Percentiles rank a stretch among this genome's conserved stretches.
Conservation (phyloP, 495 filamentous ascomycete genomes). For the Barbatosphaeria neglecta region DNA sequence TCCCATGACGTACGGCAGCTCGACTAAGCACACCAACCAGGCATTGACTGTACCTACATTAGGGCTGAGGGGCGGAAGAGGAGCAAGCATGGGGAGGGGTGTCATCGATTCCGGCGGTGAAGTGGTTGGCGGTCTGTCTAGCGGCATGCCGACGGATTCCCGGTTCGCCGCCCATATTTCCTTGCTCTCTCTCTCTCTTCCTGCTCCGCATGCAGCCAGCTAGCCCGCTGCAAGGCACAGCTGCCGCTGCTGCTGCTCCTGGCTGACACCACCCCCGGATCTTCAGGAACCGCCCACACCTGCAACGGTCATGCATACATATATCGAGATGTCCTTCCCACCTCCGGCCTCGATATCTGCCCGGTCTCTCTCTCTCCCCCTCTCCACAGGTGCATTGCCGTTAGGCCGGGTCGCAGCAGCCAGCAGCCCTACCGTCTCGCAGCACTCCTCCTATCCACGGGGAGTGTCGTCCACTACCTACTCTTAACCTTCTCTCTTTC, state of each 20-base stretch:
- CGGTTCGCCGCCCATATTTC: background rate
- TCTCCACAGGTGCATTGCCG: background rate
- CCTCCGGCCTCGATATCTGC: too few species aligned
- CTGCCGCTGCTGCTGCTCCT: too few species aligned
- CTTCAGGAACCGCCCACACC: background rate
- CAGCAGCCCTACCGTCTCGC: too few species aligned
- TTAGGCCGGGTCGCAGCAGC: background rate
- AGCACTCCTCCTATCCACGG: too few species aligned
- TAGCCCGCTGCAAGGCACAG: background rate
- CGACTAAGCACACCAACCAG: background rate
- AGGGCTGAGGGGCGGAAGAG: background rate
- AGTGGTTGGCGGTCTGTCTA: background rate
- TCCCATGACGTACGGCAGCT: background rate
- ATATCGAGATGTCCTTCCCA: constrained; percentile 1
- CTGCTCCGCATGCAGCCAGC: background rate
- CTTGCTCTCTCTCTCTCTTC: background rate
- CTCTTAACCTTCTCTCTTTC: too few species aligned
- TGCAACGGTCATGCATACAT: background rate
- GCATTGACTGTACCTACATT: too few species aligned
- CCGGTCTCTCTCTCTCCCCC: background rate
- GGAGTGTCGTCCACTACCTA: too few species aligned
- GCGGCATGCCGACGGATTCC: background rate
- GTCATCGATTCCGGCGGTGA: constrained; percentile 1
- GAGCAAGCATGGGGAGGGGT: background rate
- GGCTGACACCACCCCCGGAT: background rate